Evolutionary conservation across 75 land plant species (phyloP), one percentile per base, ranked within the genome.

Genomic region (Pinus albicaulis): DNA sequence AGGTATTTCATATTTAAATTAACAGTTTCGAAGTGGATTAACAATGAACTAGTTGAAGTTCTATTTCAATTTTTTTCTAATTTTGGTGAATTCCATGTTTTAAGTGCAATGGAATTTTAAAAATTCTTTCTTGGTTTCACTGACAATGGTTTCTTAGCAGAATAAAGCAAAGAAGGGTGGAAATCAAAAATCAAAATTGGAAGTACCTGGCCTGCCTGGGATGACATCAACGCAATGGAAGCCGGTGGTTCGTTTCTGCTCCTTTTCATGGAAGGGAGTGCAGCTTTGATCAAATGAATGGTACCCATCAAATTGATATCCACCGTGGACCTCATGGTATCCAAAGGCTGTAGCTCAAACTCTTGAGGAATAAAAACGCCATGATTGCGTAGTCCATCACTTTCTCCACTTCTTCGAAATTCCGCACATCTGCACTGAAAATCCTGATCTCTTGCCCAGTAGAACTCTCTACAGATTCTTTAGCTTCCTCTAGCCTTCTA

Each of bases 151-250:
- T 28, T 28, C 0, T 28, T 28, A 1, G 31, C 31, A 28, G 31
- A 28, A 28, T 28, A 28, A 28, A 28, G 1, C 31, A 28, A 28
- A 1, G 31, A 31, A 31, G 31, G 31, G 31, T 31, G 31, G n/a
- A n/a, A n/a, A 31, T 2, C 31, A 31, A 31, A 31, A 31, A 31
- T 31, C 31, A 31, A 31, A 31, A 2, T 71, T 71, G 56, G 7
- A 66, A 17, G 38, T 71, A 94, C 98, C 91, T 94, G 98, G 70
- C 94, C 98, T 31, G 95, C 98, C 81, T 94, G 31, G 31, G 31
- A 31, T 2, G 31, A 31, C 31, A 31, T 31, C 31, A 31, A 31
- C 1, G 31, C 31, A 31, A 31, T 31, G 31, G 31, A 31, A 31
- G 31, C 1, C 2, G 31, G 31, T 0, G 31, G 2, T 31, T 95